Conservation (phyloP, 2,329 filamentous ascomycete genomes). For the Aureobasidium sp. region DNA sequence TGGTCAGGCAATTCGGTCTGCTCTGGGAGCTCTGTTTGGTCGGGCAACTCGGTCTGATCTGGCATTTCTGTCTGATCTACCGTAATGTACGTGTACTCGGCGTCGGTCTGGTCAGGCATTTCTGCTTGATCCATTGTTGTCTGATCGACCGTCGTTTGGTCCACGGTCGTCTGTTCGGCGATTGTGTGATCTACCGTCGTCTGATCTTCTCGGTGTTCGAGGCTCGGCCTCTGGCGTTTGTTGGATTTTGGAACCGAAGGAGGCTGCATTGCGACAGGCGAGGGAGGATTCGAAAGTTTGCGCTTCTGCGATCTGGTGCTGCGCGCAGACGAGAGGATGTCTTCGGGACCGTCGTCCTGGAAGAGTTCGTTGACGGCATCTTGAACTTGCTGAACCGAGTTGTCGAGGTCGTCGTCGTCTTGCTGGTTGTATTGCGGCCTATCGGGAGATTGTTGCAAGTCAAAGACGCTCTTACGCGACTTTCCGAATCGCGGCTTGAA, state of each 20-base stretch:
- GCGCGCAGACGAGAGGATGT: background rate
- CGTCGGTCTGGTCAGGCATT: slow-evolving; percentile 17
- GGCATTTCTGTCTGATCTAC: slow-evolving; percentile 13
- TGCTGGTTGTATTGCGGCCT: background rate
- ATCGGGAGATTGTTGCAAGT: slow-evolving; percentile 8
- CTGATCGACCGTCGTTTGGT: slow-evolving; percentile 12
- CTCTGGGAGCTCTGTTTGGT: slow-evolving; percentile 3
- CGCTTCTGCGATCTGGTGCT: slow-evolving; percentile 13
- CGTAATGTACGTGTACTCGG: slow-evolving; percentile 11
- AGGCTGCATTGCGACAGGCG: background rate
- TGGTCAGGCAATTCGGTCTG: slow-evolving; percentile 15
- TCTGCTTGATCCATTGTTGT: slow-evolving; percentile 10
- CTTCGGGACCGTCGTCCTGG: background rate
- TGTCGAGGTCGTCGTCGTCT: slow-evolving; percentile 12
- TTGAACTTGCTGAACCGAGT: slow-evolving; percentile 10
- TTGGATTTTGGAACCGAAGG: background rate
- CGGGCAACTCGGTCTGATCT: slow-evolving; percentile 9
- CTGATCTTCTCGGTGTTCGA: background rate
- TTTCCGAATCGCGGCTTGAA: slow-evolving; percentile 22
- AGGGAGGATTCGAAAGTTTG: slow-evolving; percentile 5
- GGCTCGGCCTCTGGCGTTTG: slow-evolving; percentile 5
- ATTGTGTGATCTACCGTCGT: background rate
- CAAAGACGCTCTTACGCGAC: slow-evolving; percentile 17
- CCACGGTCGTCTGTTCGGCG: background rate
- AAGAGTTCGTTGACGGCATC: slow-evolving; percentile 12